Conservation (phyloP, 2,329 filamentous ascomycete species). For the Xylaria sp. region DNA sequence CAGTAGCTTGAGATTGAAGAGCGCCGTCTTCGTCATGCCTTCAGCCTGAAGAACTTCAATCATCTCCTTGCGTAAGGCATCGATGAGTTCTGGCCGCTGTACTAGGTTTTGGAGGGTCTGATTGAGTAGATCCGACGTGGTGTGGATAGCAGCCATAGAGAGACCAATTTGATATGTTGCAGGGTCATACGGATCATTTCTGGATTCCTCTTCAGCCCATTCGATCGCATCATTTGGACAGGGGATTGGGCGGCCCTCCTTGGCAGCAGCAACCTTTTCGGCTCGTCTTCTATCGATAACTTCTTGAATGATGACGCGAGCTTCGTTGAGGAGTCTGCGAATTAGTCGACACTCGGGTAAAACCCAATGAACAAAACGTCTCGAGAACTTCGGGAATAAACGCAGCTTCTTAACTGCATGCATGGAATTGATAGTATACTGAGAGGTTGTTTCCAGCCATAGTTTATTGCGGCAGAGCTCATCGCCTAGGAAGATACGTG, state of each 20-base stretch:
- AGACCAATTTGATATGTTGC: slow-evolving; percentile 48
- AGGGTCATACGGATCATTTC: slow-evolving; percentile 47
- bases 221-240: slow-evolving; percentile 52
- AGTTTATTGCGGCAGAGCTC: slow-evolving; percentile 56
- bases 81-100: slow-evolving; percentile 54
- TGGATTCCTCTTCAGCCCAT: slow-evolving; percentile 53
- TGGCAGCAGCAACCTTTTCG: slow-evolving; percentile 35
- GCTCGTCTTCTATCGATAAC: slow-evolving; percentile 41
- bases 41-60: slow-evolving; percentile 39
- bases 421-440: slow-evolving; percentile 53
- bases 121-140: slow-evolving; percentile 50
- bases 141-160: slow-evolving; percentile 53
- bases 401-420: slow-evolving; percentile 51
- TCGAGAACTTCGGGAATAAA: slow-evolving; percentile 52
- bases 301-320: slow-evolving; percentile 44
- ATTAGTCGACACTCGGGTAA: slow-evolving; percentile 53
- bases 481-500: slow-evolving; percentile 58
- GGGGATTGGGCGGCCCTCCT: slow-evolving; percentile 36
- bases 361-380: slow-evolving; percentile 56
- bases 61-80: slow-evolving; percentile 57
- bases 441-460: slow-evolving; percentile 56
- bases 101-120: slow-evolving; percentile 56
- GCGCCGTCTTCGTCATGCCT: slow-evolving; percentile 42
- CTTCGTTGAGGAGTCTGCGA: slow-evolving; percentile 45
- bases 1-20: slow-evolving; percentile 49